Evolutionary conservation across 306 rosid species (phyloP).

Genomic region (Cyclanthera cordifolia): DNA sequence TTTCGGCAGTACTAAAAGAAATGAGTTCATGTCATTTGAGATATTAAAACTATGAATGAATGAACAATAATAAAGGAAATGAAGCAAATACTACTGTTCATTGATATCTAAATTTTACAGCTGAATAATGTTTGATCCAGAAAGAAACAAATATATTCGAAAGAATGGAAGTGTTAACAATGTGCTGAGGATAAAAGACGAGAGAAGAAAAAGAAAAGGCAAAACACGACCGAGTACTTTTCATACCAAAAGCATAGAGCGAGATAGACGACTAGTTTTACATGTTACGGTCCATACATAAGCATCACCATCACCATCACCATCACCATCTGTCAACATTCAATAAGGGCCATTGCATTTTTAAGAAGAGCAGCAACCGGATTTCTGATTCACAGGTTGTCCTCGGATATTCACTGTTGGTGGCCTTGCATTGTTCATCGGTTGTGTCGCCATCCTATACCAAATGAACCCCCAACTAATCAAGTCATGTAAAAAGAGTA

Average conservation of each 20-base stretch:
- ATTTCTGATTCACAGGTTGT: conserved; percentile 18
- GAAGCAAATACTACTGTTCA: conserved; percentile 15
- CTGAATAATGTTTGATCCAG: conserved; percentile 14
- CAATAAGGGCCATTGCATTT: neutral
- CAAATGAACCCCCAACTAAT: neutral
- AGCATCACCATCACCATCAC: conserved; percentile 1
- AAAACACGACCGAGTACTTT: neutral
- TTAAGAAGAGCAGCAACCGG: conserved; percentile 18
- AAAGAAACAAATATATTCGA: conserved; percentile 12
- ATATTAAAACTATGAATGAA: neutral
- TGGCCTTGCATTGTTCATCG: conserved; percentile 82
- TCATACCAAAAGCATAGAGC: conserved; percentile 5
- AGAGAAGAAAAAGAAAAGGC: neutral
- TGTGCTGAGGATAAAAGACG: neutral
- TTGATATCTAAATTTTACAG: conserved; percentile 14
- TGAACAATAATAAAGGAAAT: neutral
- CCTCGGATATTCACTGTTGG: conserved; percentile 29
- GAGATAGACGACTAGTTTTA: conserved; percentile 6
- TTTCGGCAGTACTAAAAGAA: too few species aligned
- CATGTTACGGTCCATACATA: conserved; percentile 1
- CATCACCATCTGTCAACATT: conserved; percentile 6
- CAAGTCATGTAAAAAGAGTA: neutral
- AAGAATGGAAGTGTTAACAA: conserved; percentile 13
- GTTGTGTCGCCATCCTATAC: conserved; percentile 96
- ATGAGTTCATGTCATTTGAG: neutral